Percentiles rank a stretch among this genome's conserved stretches.
Evolutionary conservation across 2,329 filamentous ascomycete genomes (phyloP).

Genomic region (Huntiella savannae): DNA sequence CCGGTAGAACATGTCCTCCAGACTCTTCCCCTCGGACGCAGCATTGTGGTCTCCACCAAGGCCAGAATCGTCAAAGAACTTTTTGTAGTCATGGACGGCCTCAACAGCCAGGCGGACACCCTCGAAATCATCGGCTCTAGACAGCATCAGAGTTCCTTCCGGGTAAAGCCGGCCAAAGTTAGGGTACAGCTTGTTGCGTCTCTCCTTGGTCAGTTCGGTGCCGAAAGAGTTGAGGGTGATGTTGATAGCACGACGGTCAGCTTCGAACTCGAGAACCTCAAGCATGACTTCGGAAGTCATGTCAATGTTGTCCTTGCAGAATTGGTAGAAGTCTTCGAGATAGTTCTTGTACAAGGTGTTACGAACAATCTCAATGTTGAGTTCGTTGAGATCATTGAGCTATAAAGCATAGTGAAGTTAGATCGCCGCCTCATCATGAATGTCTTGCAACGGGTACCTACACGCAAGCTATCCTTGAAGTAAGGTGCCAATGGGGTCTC

Average conservation of each 20-base stretch:
- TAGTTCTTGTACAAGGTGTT: conserved; percentile 99
- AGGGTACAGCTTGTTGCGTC: conserved; percentile 92
- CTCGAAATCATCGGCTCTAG: conserved; percentile 83
- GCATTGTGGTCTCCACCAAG: conserved; percentile 52
- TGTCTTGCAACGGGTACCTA: not conserved
- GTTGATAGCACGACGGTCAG: conserved; percentile 91
- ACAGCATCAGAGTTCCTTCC: conserved; percentile 87
- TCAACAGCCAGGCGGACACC: conserved; percentile 87
- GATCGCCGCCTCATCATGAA: not conserved
- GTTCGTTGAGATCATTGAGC: conserved; percentile 90
- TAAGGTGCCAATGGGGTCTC: conserved; percentile 91
- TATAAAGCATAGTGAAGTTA: conserved; percentile 1
- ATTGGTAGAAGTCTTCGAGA: conserved; percentile 89
- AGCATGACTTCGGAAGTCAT: conserved; percentile 91
- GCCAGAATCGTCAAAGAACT: conserved; percentile 82
- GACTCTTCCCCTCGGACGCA: conserved; percentile 65
- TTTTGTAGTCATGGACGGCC: conserved; percentile 82
- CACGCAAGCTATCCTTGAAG: conserved; percentile 80
- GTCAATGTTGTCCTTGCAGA: conserved; percentile 76
- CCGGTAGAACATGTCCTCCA: conserved; percentile 97
- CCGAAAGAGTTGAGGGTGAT: conserved; percentile 98
- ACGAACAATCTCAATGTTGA: conserved; percentile 97
- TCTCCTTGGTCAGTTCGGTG: conserved; percentile 81
- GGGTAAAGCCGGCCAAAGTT: conserved; percentile 80
- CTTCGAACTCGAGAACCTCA: conserved; percentile 90